These are phyloP conservation scores for Zasmidium citrigriseum DNA, from an alignment of 2,329 filamentous ascomycete genomes.

Conservation along the genomic window DNA sequence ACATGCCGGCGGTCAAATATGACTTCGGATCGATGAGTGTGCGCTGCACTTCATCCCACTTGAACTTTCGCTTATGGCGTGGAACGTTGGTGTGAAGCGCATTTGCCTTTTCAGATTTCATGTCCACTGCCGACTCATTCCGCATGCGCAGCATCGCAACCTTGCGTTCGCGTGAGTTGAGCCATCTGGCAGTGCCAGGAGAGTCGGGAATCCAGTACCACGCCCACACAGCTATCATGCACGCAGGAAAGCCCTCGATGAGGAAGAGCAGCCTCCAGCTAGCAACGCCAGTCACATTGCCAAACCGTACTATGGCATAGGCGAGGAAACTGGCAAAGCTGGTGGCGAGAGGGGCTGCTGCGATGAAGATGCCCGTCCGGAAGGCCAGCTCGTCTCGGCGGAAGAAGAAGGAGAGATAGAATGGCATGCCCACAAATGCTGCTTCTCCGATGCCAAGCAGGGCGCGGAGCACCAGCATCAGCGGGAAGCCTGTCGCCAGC, in stretches of 20 bases:
- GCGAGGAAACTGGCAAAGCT: slow-evolving; percentile 77
- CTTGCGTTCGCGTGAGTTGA: slow-evolving; percentile 51
- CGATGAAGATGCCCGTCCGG: slow-evolving; percentile 82
- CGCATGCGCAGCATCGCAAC: slow-evolving; percentile 71
- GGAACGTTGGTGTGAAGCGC: slow-evolving; percentile 8
- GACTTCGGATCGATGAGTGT: slow-evolving; percentile 67
- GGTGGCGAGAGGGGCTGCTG: slow-evolving; percentile 64
- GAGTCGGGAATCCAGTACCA: slow-evolving; percentile 77
- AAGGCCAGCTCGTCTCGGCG: slow-evolving; percentile 74
- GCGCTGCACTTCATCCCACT: slow-evolving; percentile 58
- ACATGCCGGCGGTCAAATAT: slow-evolving; percentile 77
- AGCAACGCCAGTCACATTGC: slow-evolving; percentile 64
- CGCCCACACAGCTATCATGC: slow-evolving; percentile 71
- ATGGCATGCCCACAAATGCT: slow-evolving; percentile 65
- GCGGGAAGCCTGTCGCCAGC: slow-evolving; percentile 46
- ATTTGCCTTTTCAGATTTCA: slow-evolving; percentile 7
- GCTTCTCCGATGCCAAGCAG: slow-evolving; percentile 61
- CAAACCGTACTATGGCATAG: slow-evolving; percentile 73
- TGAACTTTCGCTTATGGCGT: slow-evolving; percentile 31
- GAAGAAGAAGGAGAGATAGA: slow-evolving; percentile 66
- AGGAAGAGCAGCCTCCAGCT: slow-evolving; percentile 86
- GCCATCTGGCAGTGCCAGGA: slow-evolving; percentile 52
- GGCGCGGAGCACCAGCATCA: slow-evolving; percentile 63
- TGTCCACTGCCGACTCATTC: slow-evolving; percentile 37
- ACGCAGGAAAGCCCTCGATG: slow-evolving; percentile 80